phyloP scores from a whole-genome alignment of 1,284 basidiomycete species.

The Grifola frondosa region DNA sequence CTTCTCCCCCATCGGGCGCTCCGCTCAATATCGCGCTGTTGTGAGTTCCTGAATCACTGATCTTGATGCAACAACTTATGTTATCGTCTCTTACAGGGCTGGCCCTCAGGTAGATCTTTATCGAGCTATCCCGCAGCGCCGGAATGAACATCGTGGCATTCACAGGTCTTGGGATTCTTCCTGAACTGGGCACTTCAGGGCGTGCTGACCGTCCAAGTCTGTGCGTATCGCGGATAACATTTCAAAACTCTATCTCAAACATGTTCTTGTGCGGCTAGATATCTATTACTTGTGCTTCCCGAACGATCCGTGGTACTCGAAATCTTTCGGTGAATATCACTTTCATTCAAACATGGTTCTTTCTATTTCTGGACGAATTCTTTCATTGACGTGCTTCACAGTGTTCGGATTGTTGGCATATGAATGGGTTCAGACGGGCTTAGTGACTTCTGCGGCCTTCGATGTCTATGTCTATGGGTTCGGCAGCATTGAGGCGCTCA shows the following conservation, averaged over 20 bases:
- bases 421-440: conserved; percentile 13
- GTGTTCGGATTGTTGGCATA: conserved; percentile 15
- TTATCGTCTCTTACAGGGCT: no score
- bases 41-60: no score
- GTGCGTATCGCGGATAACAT: background rate
- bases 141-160: no score
- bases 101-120: no score
- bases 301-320: conserved; percentile 2
- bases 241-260: no score
- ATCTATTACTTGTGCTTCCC: conserved; percentile 10
- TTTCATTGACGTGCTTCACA: no score
- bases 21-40: no score
- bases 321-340: conserved; percentile 3
- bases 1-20: no score
- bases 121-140: no score
- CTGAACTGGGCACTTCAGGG: conserved; percentile 7
- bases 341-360: background rate
- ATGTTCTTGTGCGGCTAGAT: no score
- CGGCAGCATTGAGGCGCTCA: conserved; percentile 7
- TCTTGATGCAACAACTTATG: no score
- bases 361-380: no score
- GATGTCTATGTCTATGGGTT: conserved; percentile 10
- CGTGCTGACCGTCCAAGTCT: conserved; percentile 6
- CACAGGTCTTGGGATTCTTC: conserved; percentile 3
- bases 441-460: conserved; percentile 10